phyloP scores from a whole-genome alignment of 2,329 filamentous ascomycete species.

The Setomelanomma holmii region DNA sequence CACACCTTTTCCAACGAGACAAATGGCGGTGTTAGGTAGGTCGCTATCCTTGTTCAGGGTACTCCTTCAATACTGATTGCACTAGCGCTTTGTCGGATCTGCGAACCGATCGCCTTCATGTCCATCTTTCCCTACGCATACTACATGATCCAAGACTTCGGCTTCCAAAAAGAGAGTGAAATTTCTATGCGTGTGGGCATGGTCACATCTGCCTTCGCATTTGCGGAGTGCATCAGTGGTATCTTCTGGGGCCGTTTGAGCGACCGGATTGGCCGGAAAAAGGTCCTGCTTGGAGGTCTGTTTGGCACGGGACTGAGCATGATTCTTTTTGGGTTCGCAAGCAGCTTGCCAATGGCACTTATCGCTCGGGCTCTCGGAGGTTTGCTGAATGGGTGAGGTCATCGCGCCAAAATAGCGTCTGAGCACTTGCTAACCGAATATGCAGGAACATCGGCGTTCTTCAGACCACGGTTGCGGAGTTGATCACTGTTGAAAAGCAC shows the following conservation, averaged over 20 bases:
- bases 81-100: slow-evolving; percentile 88
- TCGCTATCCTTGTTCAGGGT: neutral
- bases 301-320: slow-evolving; percentile 92
- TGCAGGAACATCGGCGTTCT: slow-evolving; percentile 89
- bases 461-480: slow-evolving; percentile 92
- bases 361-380: slow-evolving; percentile 89
- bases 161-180: slow-evolving; percentile 78
- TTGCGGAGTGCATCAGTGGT: slow-evolving; percentile 92
- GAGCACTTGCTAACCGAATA: slow-evolving; percentile 39
- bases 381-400: slow-evolving; percentile 83
- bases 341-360: slow-evolving; percentile 80
- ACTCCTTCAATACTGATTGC: slow-evolving; percentile 5
- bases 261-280: slow-evolving; percentile 90
- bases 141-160: slow-evolving; percentile 94
- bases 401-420: slow-evolving; percentile 30
- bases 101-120: slow-evolving; percentile 99
- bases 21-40: slow-evolving; percentile 65
- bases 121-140: slow-evolving; percentile 99
- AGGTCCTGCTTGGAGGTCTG: slow-evolving; percentile 87
- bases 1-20: slow-evolving; percentile 63
- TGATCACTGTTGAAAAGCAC: slow-evolving; percentile 91
- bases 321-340: slow-evolving; percentile 88
- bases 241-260: slow-evolving; percentile 93
- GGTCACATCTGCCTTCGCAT: slow-evolving; percentile 94
- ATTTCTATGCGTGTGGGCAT: slow-evolving; percentile 94